Evolutionary conservation across 768 basidiomycete species (phyloP).

Genomic region (Lactarius psammicola): DNA sequence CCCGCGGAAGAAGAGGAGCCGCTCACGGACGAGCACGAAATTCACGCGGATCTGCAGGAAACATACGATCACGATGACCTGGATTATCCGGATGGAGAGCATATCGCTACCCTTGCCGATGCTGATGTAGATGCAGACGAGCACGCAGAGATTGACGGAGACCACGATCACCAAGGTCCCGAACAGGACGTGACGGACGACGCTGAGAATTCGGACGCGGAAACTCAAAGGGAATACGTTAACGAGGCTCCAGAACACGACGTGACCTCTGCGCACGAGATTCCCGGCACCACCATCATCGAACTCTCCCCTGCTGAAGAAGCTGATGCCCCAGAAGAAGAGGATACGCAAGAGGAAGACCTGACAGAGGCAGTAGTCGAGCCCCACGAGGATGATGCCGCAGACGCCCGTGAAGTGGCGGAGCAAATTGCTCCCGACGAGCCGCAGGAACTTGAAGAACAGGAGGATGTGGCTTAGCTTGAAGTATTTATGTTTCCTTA

Average conservation of each 20-base stretch:
- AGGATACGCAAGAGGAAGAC: slow-evolving; percentile 26
- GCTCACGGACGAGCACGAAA: slow-evolving; percentile 10
- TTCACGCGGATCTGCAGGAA: background rate
- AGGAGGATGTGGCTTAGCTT: slow-evolving; percentile 6
- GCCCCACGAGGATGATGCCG: slow-evolving; percentile 14
- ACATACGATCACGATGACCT: background rate
- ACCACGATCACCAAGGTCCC: slow-evolving; percentile 12
- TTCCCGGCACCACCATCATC: slow-evolving; percentile 21
- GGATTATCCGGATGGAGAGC: slow-evolving; percentile 11
- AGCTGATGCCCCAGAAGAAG: slow-evolving; percentile 13
- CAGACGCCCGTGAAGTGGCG: slow-evolving; percentile 21
- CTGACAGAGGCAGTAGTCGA: slow-evolving; percentile 25
- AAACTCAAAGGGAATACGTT: background rate
- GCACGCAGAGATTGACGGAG: background rate
- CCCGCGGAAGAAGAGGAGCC: slow-evolving; percentile 17
- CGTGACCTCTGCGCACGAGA: slow-evolving; percentile 19
- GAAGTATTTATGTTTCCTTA: slow-evolving; percentile 25
- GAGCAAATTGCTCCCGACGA: slow-evolving; percentile 20
- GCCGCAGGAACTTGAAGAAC: slow-evolving; percentile 3
- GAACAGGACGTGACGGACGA: slow-evolving; percentile 28
- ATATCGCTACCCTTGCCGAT: slow-evolving; percentile 7
- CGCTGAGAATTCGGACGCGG: slow-evolving; percentile 1
- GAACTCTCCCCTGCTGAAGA: slow-evolving; percentile 22
- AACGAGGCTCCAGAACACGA: slow-evolving; percentile 17
- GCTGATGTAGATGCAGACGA: background rate